Base-by-base conservation (phyloP, 2,329 filamentous ascomycete species). In the Hyphodiscus sp. region DNA sequence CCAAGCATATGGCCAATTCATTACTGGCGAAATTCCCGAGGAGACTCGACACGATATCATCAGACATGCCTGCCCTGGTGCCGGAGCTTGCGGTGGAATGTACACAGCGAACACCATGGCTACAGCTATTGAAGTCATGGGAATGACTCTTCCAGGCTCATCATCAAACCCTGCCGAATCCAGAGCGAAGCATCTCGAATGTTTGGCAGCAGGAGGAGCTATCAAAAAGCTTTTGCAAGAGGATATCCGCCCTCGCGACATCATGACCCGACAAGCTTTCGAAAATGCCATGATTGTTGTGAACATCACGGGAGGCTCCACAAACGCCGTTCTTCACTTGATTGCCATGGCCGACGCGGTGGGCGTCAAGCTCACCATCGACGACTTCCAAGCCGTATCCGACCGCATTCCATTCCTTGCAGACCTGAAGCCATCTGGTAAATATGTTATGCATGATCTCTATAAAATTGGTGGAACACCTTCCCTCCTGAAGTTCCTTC, bases 1-100 rank as follows among this genome's bases (percentile, higher is more conserved):
- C 82, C 94, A 99, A 75, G 87, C 92, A 5, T 97, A 97, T 68
- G 94, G 94, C 23, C 89, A 96, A 70, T 97, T 91, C 74, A 85
- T 99, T 64, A 82, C 88, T 13, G 92, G 92, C 44, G 83, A 96
- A 67, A 96, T 97, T 71, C 87, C 79, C 60, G 94, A 99, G 73
- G 85, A 94, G 67, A 79, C 92, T 73, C 86, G 94, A 50, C 95
- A 91, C 70, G 94, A 97, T 72, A 92, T 97, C 67, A 96, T 96
- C 70, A 83, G 91, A 58, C 78, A 97, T 68, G 91, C 94, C 44
- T 96, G 91, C 71, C 89, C 89, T 20, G 89, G 89, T 41, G 78
- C 83, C 63, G 89, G 89, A 62, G 89, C 89, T 13, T 95, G 89
- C 65, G 89, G 89, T 69, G 89, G 89, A 64, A 95, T 95, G 85